phyloP scores from a whole-genome alignment of 2,329 filamentous ascomycete species.

The Ilyonectria robusta region DNA sequence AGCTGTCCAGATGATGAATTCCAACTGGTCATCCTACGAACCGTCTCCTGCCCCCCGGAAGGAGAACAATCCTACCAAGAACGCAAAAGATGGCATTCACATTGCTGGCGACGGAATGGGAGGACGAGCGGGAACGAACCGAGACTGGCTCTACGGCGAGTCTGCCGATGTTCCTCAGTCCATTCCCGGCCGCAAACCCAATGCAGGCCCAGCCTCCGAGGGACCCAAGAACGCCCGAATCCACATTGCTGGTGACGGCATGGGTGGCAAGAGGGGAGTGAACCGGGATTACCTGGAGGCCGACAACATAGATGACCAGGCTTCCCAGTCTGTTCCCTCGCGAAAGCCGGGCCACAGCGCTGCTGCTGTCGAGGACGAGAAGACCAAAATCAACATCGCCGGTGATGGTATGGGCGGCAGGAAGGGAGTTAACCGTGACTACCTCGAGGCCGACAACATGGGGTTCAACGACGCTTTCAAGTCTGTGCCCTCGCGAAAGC shows the following conservation, averaged over 20 bases:
- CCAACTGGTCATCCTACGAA: constrained; percentile 72
- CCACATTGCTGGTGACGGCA: constrained; percentile 73
- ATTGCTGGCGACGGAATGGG: constrained; percentile 77
- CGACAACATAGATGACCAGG: constrained; percentile 49
- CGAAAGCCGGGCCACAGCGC: constrained; percentile 31
- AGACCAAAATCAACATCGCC: constrained; percentile 57
- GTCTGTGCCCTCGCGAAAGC: constrained; percentile 54
- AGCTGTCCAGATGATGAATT: constrained; percentile 80
- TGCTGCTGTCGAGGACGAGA: constrained; percentile 7
- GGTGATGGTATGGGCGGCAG: constrained; percentile 77
- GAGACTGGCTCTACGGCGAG: constrained; percentile 70
- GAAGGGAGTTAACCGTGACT: constrained; percentile 66
- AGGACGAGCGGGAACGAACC: constrained; percentile 65
- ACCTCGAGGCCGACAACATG: constrained; percentile 65
- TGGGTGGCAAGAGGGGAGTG: constrained; percentile 73
- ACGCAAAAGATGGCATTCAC: constrained; percentile 49
- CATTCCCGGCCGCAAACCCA: constrained; percentile 53
- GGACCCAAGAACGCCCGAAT: constrained; percentile 59
- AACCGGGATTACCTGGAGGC: constrained; percentile 71
- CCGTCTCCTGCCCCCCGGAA: constrained; percentile 60
- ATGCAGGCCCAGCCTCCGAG: constrained; percentile 17
- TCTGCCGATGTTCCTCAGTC: constrained; percentile 55
- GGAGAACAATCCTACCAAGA: constrained; percentile 32
- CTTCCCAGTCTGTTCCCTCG: constrained; percentile 40
- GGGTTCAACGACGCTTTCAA: constrained; percentile 49